Evolutionary conservation across 768 basidiomycete species (phyloP), one percentile per base, ranked within the genome.

Genomic region (Podaxis sp.): DNA sequence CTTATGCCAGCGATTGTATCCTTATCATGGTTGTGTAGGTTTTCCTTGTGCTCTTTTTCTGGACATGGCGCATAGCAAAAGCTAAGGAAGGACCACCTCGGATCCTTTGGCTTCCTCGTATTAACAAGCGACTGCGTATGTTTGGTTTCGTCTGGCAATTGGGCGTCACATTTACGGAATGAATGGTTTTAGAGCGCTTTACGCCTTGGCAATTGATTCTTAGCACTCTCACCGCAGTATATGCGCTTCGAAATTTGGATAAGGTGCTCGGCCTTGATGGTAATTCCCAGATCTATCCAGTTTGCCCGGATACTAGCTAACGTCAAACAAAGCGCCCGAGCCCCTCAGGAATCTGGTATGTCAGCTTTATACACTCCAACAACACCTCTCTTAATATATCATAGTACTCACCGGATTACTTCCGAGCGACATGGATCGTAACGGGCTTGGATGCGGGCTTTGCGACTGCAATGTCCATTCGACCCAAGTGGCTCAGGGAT

Each of bases 401-500:
- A 48, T 64, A 95, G 93, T 96, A 97, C 70, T 91, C 93, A 2
- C 84, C 91, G 0, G 90, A 92, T 1, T 97, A 95, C 73, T 96
- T 95, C 75, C 89, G 97, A 25, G 96, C 95, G 6, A 96, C 95
- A 55, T 99, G 95, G 90, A 88, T 99, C 60, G 85, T 75, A 52
- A 96, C 92, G 0, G 95, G 95, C 1, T 78, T 98, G n/a, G 97
- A 99, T 70, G 94, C 95, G 2, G 97, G 95, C 1, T 98, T 98
- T 69, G 95, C 95, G 0, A 95, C 95, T 0, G 95, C 96, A 11
- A 94, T 96, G 91, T 78, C 85, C 1, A 92, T 99, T 59, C 86
- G 89, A 13, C 91, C 93, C 2, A 93, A 90, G 69, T 97, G 93
- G 94, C 73, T 98, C 9, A 83, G 89, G 65, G 93, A 99, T 70